phyloP scores from a whole-genome alignment of 192 early-diverging fungal genomes.

The Piromyces sp. region DNA sequence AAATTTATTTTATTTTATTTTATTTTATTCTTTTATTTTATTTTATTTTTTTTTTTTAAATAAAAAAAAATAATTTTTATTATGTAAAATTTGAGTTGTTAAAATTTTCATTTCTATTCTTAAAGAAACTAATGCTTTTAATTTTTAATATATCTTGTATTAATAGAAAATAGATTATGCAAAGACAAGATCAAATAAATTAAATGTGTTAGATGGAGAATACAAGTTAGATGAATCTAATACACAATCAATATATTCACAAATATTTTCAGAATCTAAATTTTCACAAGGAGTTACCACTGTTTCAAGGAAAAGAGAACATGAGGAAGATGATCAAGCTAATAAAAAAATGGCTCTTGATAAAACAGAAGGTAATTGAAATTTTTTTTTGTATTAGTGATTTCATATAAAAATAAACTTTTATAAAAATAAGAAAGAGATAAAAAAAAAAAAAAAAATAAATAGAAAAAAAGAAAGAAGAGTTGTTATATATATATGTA shows the following conservation, averaged over 20 bases:
- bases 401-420: slow-evolving; percentile 2
- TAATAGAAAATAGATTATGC: slow-evolving; percentile 58
- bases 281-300: not conserved
- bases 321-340: not conserved
- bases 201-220: slow-evolving; percentile 47
- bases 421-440: not conserved
- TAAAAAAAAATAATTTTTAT: no score
- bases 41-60: no score
- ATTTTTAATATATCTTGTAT: no score
- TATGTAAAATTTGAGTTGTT: no score
- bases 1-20: no score
- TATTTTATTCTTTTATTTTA: no score
- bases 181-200: slow-evolving; percentile 54
- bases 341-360: not conserved
- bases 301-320: not conserved
- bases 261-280: not conserved
- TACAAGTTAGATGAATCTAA: not conserved
- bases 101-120: no score
- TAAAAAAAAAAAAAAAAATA: no score
- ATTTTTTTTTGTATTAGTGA: not conserved
- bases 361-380: slow-evolving; percentile 7
- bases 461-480: no score
- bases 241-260: not conserved
- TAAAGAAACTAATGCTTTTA: no score
- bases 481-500: no score